Percentiles rank a stretch among this genome's conserved stretches.
Conservation (phyloP, 495 filamentous ascomycete species). For the Delitschia confertaspora region DNA sequence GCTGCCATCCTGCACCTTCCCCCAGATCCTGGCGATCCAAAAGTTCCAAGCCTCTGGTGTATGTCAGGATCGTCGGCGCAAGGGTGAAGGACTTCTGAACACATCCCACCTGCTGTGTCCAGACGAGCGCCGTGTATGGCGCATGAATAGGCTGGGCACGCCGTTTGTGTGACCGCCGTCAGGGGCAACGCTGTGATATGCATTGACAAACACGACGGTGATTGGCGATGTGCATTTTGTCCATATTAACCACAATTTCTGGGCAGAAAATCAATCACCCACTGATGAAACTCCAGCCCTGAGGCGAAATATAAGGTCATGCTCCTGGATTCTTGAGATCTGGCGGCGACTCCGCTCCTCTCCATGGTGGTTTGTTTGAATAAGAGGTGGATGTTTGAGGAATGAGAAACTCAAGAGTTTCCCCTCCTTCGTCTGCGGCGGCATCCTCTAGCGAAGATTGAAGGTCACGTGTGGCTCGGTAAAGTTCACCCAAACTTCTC, state of each 20-base stretch:
- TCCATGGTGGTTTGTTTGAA: background rate
- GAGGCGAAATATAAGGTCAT: background rate
- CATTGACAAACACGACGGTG: background rate
- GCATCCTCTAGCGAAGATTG: background rate
- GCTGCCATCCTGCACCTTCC: background rate
- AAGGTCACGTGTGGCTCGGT: background rate
- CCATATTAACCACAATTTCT: constrained; percentile 22
- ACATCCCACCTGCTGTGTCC: constrained; percentile 12
- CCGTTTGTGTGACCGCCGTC: constrained; percentile 7
- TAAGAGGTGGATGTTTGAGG: background rate
- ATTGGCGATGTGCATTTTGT: constrained; percentile 15
- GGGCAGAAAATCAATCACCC: background rate
- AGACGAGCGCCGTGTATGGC: constrained; percentile 2
- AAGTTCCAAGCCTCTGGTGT: background rate
- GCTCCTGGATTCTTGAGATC: background rate
- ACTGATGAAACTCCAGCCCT: no score
- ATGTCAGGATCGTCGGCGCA: constrained; percentile 4
- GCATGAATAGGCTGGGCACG: constrained; percentile 1
- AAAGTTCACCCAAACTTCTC: constrained; percentile 1
- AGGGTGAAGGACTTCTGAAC: constrained; percentile 7
- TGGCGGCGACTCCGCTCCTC: background rate
- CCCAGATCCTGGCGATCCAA: background rate
- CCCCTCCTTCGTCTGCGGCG: background rate
- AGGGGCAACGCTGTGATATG: constrained; percentile 3
- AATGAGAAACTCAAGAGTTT: no score